These are phyloP conservation scores for Oidiodendron maius DNA, from an alignment of 495 filamentous ascomycete genomes.

Conservation along the genomic window DNA sequence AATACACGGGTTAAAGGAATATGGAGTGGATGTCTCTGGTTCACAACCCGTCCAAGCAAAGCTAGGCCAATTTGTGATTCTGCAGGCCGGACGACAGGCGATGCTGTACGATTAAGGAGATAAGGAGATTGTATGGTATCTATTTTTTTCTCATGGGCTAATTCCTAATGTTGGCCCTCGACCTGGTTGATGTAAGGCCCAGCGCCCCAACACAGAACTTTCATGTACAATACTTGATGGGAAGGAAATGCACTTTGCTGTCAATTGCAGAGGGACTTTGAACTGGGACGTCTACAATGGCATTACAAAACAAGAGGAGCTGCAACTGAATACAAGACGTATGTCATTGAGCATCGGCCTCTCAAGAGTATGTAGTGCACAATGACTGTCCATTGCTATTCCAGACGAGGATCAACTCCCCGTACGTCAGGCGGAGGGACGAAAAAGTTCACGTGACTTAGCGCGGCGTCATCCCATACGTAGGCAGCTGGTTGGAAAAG, in stretches of 20 bases:
- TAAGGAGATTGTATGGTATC: constrained; percentile 3
- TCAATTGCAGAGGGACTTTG: constrained; percentile 2
- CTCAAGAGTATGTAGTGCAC: no score
- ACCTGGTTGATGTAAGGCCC: neutral
- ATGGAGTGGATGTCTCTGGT: constrained; percentile 11
- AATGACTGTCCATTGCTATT: no score
- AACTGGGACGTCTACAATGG: constrained; percentile 3
- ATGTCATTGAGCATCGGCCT: no score
- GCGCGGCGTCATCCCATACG: no score
- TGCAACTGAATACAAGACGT: constrained; percentile 16
- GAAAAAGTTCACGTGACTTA: no score
- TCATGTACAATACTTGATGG: constrained; percentile 16
- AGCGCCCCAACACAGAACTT: neutral
- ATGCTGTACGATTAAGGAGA: constrained; percentile 19
- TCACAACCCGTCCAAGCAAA: constrained; percentile 8
- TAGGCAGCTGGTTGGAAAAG: no score
- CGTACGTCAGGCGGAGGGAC: no score
- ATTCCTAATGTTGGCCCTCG: neutral
- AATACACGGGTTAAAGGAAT: constrained; percentile 12
- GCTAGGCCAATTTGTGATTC: constrained; percentile 7
- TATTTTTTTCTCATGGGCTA: neutral
- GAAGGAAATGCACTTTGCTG: constrained; percentile 9
- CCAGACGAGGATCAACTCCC: no score
- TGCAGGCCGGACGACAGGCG: constrained; percentile 15
- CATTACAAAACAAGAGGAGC: constrained; percentile 8